Base-by-base conservation (phyloP, 345 rosid species). In the Turnera subulata region DNA sequence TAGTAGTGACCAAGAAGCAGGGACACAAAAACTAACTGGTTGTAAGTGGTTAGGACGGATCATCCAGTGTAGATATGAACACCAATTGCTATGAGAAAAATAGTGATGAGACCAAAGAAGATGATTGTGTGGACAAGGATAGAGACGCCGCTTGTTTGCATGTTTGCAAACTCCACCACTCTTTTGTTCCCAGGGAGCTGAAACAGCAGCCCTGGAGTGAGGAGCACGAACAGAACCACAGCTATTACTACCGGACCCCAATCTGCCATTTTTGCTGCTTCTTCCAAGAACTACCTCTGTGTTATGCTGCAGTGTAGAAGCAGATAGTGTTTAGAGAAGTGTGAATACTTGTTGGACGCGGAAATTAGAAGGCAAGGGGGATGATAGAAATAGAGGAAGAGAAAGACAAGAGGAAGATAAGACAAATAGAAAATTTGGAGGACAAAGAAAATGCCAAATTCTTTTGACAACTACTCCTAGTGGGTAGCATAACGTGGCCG, bases 241-340 rank as follows among this genome's bases (percentile, higher is more conserved):
- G 56, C 56, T 7, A 40, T 29, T 2, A 64, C 45, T 21, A 64
- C 68, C 14, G 62, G 45, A 6, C 56, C 61, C 68, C 68, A 64
- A 11, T 40, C 62, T n/a, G 49, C 67, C 67, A 55, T 63, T 26
- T 18, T 10, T 16, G 14, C 18, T 12, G 15, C 43, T 23, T 21
- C 15, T 18, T 18, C 43, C 21, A 20, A 39, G 18, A 10, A 22
- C 5, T 50, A 4, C 15, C 35, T 50, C 14, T 20, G 35, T 26
- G 6, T 6, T 47, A 14, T 20, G 12, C 19, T 21, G n/a, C n/a
- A n/a, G n/a, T n/a, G n/a, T n/a, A n/a, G n/a, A 4, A 29, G 35
- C 19, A 6, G 50, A 46, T 13, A 19, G 11, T 9, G 20, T 21
- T 23, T 2, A 23, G 6, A 21, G 50, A 46, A 9, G 22, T 46